Evolutionary conservation across 169 alveolate species (phyloP).

Genomic region (Cryptosporidium xiaoi): DNA sequence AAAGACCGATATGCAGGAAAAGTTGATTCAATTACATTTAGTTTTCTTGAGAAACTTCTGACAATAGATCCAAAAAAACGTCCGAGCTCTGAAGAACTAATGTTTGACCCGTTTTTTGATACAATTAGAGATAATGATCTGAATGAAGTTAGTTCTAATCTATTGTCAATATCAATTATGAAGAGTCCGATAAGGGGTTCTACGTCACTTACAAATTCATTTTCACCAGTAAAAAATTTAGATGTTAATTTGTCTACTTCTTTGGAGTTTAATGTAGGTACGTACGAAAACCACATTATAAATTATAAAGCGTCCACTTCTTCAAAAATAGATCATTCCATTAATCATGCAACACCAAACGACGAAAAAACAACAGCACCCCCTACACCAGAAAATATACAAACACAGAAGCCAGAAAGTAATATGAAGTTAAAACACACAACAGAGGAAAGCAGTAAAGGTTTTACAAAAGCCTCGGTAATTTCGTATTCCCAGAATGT

Average conservation of each 20-base stretch:
- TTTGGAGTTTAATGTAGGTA: too few relatives aligned
- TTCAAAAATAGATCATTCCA: background rate
- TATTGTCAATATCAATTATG: too few relatives aligned
- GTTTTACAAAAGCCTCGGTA: too few relatives aligned
- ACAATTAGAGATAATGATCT: background rate
- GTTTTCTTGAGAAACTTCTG: slow-evolving; percentile 85
- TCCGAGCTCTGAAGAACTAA: slow-evolving; percentile 82
- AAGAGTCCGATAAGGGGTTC: background rate
- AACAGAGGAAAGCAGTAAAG: too few relatives aligned
- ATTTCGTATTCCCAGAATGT: too few relatives aligned
- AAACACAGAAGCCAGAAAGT: too few relatives aligned
- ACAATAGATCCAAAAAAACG: slow-evolving; percentile 87
- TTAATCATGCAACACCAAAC: background rate
- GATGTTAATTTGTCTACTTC: background rate
- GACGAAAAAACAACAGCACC: slow-evolving; percentile 74
- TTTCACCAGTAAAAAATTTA: background rate
- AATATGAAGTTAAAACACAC: too few relatives aligned
- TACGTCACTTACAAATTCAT: background rate
- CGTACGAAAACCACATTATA: background rate
- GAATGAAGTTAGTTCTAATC: background rate
- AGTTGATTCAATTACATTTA: slow-evolving; percentile 80
- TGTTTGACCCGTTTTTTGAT: slow-evolving; percentile 85
- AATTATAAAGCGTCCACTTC: background rate
- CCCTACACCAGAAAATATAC: slow-evolving; percentile 51
- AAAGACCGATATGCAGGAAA: slow-evolving; percentile 86